Evolutionary conservation across 1,139 yeast genomes (phyloP).

Genomic region (Meyerozyma sp.): DNA sequence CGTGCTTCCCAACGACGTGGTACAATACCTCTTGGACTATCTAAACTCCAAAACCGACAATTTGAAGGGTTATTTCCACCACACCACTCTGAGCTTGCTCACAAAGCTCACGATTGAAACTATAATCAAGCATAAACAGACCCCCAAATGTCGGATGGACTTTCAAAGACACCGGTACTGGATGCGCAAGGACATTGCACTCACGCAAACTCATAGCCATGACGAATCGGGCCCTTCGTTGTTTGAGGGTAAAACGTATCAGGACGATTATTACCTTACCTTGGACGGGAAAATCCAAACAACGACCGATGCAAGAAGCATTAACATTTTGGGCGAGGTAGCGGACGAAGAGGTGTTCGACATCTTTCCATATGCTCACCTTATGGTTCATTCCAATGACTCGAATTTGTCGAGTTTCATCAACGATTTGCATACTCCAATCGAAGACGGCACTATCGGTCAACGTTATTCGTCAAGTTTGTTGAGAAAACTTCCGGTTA

Average conservation of each 20-base stretch:
- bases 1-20: constrained; percentile 29
- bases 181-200: constrained; percentile 18
- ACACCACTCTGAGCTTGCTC: constrained; percentile 19
- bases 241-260: constrained; percentile 11
- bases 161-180: constrained; percentile 49
- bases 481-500: constrained; percentile 28
- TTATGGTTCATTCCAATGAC: constrained; percentile 36
- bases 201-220: not conserved
- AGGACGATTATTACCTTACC: constrained; percentile 32
- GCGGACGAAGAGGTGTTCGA: constrained; percentile 15
- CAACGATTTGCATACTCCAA: constrained; percentile 23
- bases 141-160: constrained; percentile 42
- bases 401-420: constrained; percentile 32
- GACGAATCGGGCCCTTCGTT: not conserved
- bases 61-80: constrained; percentile 7
- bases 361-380: constrained; percentile 32
- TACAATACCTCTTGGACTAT: constrained; percentile 18
- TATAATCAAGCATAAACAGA: constrained; percentile 41
- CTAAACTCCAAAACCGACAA: constrained; percentile 16
- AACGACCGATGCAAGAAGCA: constrained; percentile 19
- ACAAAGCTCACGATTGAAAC: constrained; percentile 19
- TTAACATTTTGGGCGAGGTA: constrained; percentile 12
- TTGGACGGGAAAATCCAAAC: constrained; percentile 33
- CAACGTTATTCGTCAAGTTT: constrained; percentile 18
- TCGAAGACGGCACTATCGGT: constrained; percentile 21